Percentiles rank a stretch among this genome's conserved stretches.
Evolutionary conservation across 2,329 filamentous ascomycete genomes (phyloP).

Genomic region (Alternaria viburni): DNA sequence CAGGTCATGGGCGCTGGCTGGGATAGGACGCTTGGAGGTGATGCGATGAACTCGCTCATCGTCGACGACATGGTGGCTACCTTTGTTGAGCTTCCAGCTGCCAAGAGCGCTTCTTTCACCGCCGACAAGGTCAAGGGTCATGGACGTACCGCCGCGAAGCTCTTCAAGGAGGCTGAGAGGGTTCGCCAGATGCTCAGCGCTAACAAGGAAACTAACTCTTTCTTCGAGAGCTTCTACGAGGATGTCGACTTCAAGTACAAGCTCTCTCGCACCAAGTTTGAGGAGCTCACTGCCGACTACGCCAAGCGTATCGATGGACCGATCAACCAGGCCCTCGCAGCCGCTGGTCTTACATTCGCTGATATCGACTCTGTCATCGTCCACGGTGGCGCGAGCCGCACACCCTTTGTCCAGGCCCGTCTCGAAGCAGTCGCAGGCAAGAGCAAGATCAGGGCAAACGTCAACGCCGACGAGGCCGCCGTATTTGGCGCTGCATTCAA

Average conservation of each 20-base stretch:
- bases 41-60: slow-evolving; percentile 85
- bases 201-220: slow-evolving; percentile 79
- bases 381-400: slow-evolving; percentile 87
- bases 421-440: slow-evolving; percentile 77
- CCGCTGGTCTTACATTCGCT: slow-evolving; percentile 72
- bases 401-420: slow-evolving; percentile 90
- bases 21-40: slow-evolving; percentile 89
- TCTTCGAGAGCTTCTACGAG: slow-evolving; percentile 88
- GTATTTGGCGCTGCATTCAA: slow-evolving; percentile 96
- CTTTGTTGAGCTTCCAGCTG: slow-evolving; percentile 70
- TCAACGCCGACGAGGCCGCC: slow-evolving; percentile 95
- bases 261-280: slow-evolving; percentile 79
- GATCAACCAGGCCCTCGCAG: slow-evolving; percentile 75
- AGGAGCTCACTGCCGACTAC: slow-evolving; percentile 74
- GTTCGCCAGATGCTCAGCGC: slow-evolving; percentile 89
- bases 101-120: slow-evolving; percentile 69
- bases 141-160: slow-evolving; percentile 83
- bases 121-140: slow-evolving; percentile 71
- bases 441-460: slow-evolving; percentile 87
- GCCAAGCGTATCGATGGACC: slow-evolving; percentile 71
- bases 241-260: slow-evolving; percentile 95
- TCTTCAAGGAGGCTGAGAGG: slow-evolving; percentile 92
- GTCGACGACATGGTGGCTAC: slow-evolving; percentile 85
- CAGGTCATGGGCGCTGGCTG: slow-evolving; percentile 84
- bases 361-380: slow-evolving; percentile 92